Percentiles rank a stretch among this genome's conserved stretches.
Conservation (phyloP, 2,329 filamentous ascomycete genomes). For the Venturia nashicola region DNA sequence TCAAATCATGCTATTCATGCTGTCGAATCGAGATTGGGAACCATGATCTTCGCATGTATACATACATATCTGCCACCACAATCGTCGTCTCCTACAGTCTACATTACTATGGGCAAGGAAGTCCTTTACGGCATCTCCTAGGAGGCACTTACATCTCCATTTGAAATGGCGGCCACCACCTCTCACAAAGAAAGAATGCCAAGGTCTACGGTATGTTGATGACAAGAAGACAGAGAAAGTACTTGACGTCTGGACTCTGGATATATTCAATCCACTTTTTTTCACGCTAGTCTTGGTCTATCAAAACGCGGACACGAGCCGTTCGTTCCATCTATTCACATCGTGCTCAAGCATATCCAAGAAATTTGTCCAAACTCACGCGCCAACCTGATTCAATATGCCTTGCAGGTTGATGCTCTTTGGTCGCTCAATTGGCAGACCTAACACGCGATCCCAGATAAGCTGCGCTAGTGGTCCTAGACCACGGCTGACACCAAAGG, state of each 20-base stretch:
- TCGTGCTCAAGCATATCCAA: background rate
- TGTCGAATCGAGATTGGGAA: conserved; percentile 14
- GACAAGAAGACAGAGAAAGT: too few relatives aligned
- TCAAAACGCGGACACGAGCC: background rate
- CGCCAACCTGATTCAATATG: conserved; percentile 49
- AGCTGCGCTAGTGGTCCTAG: conserved; percentile 87
- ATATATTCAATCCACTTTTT: background rate
- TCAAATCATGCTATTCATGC: background rate
- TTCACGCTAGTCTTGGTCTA: background rate
- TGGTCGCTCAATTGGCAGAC: conserved; percentile 89
- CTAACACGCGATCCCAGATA: conserved; percentile 89
- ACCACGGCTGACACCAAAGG: conserved; percentile 56
- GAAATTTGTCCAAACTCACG: background rate
- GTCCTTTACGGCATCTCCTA: background rate
- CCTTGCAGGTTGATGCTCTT: conserved; percentile 95
- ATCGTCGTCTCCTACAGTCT: conserved; percentile 30
- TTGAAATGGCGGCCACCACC: conserved; percentile 42
- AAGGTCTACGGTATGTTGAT: too few relatives aligned
- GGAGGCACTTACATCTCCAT: conserved; percentile 34
- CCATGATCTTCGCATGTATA: conserved; percentile 53
- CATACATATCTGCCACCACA: conserved; percentile 49
- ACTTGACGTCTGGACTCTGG: too few relatives aligned
- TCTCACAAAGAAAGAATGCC: too few relatives aligned
- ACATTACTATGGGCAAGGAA: background rate
- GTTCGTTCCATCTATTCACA: background rate